A percentile compares a stretch with the other conserved stretches of the same genome.
These are phyloP conservation scores for Aspergillus saccharolyticus DNA, from an alignment of 495 filamentous ascomycete species.

Conservation along the genomic window DNA sequence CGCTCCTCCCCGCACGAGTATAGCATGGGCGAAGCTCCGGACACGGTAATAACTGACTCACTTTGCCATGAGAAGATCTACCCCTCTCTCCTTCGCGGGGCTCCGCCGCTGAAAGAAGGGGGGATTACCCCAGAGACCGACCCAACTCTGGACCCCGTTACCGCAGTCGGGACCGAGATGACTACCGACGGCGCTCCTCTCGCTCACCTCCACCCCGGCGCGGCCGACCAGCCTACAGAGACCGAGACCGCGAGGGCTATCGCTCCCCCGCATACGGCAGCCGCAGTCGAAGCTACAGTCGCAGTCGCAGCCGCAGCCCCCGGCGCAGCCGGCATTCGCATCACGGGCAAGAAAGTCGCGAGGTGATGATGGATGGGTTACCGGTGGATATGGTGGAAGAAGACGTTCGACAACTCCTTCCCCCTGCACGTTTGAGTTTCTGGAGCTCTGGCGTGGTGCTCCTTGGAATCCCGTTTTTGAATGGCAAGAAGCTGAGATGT, in stretches of 20 bases:
- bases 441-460: slow-evolving; percentile 13
- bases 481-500: slow-evolving; percentile 41
- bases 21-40: slow-evolving; percentile 16
- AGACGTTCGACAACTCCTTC: slow-evolving; percentile 53
- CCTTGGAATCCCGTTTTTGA: slow-evolving; percentile 12
- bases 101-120: slow-evolving; percentile 35
- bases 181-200: slow-evolving; percentile 34
- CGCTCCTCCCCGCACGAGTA: slow-evolving; percentile 37
- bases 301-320: slow-evolving; percentile 38
- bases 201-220: slow-evolving; percentile 35
- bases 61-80: slow-evolving; percentile 28
- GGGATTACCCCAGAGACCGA: slow-evolving; percentile 31
- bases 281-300: slow-evolving; percentile 40
- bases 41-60: slow-evolving; percentile 24
- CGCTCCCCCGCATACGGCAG: slow-evolving; percentile 44
- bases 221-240: slow-evolving; percentile 42
- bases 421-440: slow-evolving; percentile 14
- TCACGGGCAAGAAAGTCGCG: slow-evolving; percentile 50
- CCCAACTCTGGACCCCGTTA: slow-evolving; percentile 26
- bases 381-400: slow-evolving; percentile 56
- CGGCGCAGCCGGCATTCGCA: slow-evolving; percentile 39
- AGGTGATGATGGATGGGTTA: slow-evolving; percentile 60
- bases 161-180: slow-evolving; percentile 38
- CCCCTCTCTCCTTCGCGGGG: slow-evolving; percentile 37
- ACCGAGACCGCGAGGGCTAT: slow-evolving; percentile 55